Base-by-base conservation (phyloP, 306 rosid species). In the Corylus americana region DNA sequence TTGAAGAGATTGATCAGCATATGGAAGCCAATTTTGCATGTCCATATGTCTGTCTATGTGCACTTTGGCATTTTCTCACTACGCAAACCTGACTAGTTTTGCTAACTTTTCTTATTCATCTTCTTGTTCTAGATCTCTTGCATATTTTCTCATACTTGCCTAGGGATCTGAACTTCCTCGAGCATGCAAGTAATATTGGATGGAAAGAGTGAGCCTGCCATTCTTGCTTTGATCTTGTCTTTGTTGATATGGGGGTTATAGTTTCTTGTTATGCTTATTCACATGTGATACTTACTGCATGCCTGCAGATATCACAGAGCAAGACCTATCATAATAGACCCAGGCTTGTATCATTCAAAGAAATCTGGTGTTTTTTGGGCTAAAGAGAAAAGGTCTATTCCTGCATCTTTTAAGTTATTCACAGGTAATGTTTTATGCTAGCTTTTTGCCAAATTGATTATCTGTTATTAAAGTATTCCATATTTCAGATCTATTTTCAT, bases 311-410 rank as follows among this genome's bases (percentile, higher is more conserved):
- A 85, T 80, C 91, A 92, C 76, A 87, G 97, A 88, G 98, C 92
- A 8, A 85, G 87, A 66, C 97, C 97, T 45, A 84, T 95, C 75
- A 90, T 95, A 20, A 84, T 92, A 73, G 99, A 93, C 87, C 95
- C 99, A 0, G 97, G 88, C 77, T 83, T 95, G 78, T 95, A 92
- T 85, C 99, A 90, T 83, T 81, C 90, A 11, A 89, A 86, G 78
- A 90, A 88, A 83, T 95, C 99, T 25, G 95, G 94, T 8, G 93
- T 93, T 61, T 95, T 90, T 87, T 93, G 91, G 90, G 99, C 99
- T 25, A 95, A 91, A 81, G 98, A 93, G 89, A 89, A 87, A 80
- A 90, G 97, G 79, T 88, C 99, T 25, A 84, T 89, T 37, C 99
- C 98, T 0, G 85, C 97, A 37, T 91, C 98, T 0, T 93, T 95